Evolutionary conservation across 139 green algal species (phyloP), one percentile per base, ranked within the genome.

Genomic region (Nannochloris sp.): DNA sequence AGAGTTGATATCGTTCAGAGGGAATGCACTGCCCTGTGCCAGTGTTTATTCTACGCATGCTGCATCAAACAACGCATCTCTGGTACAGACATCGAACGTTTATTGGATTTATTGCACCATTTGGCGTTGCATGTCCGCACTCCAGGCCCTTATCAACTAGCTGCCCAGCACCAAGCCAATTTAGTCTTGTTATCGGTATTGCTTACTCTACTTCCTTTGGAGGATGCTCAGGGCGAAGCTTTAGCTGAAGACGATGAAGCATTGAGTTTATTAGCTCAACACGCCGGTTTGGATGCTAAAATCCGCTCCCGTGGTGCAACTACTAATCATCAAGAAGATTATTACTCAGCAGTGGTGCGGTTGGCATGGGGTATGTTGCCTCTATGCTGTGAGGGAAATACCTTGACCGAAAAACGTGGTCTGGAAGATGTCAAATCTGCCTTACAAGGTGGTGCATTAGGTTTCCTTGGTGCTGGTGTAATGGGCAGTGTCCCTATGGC

Each of bases 1-100:
- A 68, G 78, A 31, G 34, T 27, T 0, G 51, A 51, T 14, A 47
- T 86, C 57, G 42, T 80, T 54, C 54, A 67, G 55, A 56, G 68
- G 3, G 80, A 91, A 76, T 73, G 71, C 4, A 76, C 70, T 12
- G n/a, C 64, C 3, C 46, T 68, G n/a, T 75, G 70, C 76, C 62
- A 85, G 42, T 87, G 80, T 60, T 76, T 92, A 55, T 72, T 86
- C 29, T 87, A 87, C 33, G 68, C 63, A 7, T 64, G 74, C 46
- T 48, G 77, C 14, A 76, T 88, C 1, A 64, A 71, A 24, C 78
- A 76, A 61, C 70, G 72, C 0, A 42, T 68, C 24, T 33, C 71
- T 4, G 45, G 79, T 2, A 61, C 34, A 2, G 71, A 85, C 34
- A 68, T 87, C 24, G 53, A 6, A 1, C 65, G 68, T 25, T 53